Base-by-base conservation (phyloP, 495 filamentous ascomycete species). In the Xylaria intraflava region DNA sequence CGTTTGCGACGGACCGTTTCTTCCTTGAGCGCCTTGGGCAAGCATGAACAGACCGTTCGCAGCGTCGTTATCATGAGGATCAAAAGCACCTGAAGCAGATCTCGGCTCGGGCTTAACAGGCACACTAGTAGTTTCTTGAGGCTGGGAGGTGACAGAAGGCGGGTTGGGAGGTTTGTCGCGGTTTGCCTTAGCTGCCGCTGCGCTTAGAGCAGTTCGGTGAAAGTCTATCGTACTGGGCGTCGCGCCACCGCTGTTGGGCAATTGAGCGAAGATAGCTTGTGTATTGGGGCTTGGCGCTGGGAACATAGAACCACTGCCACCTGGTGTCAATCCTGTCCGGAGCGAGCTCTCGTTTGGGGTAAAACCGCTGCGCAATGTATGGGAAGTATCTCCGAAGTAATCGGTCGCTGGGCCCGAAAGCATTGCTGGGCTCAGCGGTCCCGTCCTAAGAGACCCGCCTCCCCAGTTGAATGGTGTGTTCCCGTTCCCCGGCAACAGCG, bases 241-340 rank as follows among this genome's bases (percentile, higher is more conserved):
- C 11, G 90, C 83, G 44, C 85, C 86, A 48, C 87, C 87, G 67
- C 82, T 87, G 38, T 42, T 55, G 56, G 87, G 84, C 31, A 96
- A 75, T 62, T 85, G 81, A 46, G 86, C 84, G 65, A 90, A 85
- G 24, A 96, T 64, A 24, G 87, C 83, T 66, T 89, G 85, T 0
- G 88, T 87, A 65, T 86, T 92, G 16, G 93, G 93, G 63, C 88
- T 91, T 4, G 90, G 88, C 27, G 84, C 87, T 27, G 91, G 89
- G 76, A 98, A 98, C 87, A 98, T 96, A 64, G 92, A 95, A 54
- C 93, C 93, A 62, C 92, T 90, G 38, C 93, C 93, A 46, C 93
- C 93, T 16, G 93, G 93, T 29, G 94, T 98, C 53, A 98, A 70
- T 44, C 93, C 93, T 16, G 89, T 93, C 38, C 93, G 81, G 16